A percentile compares a stretch with the other conserved stretches of the same genome.
phyloP scores from a whole-genome alignment of 2,329 filamentous ascomycete species.

The Aspergillus novofumigatus region DNA sequence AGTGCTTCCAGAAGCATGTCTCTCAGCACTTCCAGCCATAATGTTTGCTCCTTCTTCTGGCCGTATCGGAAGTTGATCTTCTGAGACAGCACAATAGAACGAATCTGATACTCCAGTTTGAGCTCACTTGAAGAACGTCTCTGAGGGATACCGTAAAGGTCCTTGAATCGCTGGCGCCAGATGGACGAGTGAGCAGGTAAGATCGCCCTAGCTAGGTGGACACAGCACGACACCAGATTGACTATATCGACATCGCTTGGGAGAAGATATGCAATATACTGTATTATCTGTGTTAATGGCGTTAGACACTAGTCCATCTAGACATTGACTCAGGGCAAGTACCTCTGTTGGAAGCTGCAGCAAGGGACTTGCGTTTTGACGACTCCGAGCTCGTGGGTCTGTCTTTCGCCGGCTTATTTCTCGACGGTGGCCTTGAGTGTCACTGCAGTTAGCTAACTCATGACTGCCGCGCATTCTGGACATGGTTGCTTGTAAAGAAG shows the following conservation, averaged over 20 bases:
- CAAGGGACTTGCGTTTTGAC: not conserved
- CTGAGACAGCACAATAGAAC: slow-evolving; percentile 30
- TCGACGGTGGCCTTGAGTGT: not conserved
- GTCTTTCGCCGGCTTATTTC: not conserved
- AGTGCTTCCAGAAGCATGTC: slow-evolving; percentile 27
- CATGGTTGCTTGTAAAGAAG: not conserved
- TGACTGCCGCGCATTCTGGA: not conserved
- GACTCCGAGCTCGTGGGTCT: not conserved
- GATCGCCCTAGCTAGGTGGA: slow-evolving; percentile 20
- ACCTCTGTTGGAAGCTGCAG: slow-evolving; percentile 12
- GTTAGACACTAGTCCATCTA: not conserved
- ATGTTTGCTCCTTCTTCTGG: slow-evolving; percentile 19
- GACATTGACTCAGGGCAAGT: not conserved
- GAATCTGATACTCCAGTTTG: slow-evolving; percentile 31
- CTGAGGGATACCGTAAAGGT: slow-evolving; percentile 29
- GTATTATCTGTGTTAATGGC: slow-evolving; percentile 23
- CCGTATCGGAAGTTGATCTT: slow-evolving; percentile 24
- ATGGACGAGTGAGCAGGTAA: slow-evolving; percentile 26
- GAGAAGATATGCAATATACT: slow-evolving; percentile 27
- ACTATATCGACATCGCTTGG: slow-evolving; percentile 28
- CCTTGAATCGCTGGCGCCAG: slow-evolving; percentile 32
- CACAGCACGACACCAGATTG: slow-evolving; percentile 26
- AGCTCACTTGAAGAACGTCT: slow-evolving; percentile 21
- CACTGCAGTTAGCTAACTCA: not conserved
- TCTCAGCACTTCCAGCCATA: slow-evolving; percentile 30